Base-by-base conservation (phyloP, 2,329 filamentous ascomycete species). In the Penicillium sp. region DNA sequence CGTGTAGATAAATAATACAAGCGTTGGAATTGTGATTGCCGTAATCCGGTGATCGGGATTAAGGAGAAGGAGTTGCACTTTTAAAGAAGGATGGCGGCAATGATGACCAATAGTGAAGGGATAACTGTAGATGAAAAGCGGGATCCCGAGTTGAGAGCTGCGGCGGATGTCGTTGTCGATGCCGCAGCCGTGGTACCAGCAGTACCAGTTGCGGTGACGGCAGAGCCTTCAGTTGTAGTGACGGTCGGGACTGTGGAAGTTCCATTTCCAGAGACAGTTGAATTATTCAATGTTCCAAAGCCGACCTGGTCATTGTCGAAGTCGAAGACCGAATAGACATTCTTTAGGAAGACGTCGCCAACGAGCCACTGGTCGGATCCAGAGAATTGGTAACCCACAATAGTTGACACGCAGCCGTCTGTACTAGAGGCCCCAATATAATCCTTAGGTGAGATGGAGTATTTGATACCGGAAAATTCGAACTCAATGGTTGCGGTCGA, bases 241-340 rank as follows among this genome's bases (percentile, higher is more conserved):
- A 47, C 54, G 42, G 29, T 43, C 2, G 60, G 54, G 22, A 57
- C 24, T 14, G 55, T 58, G n/a, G 49, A 63, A 21, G 59, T 64
- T 14, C 62, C 58, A 52, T 65, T 58, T 19, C 60, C 57, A 39
- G 56, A 49, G 16, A 56, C 58, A 7, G 60, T 52, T 29, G 61
- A 50, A 5, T 50, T 53, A 13, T 57, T 49, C 27, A 62, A 65
- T 27, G 58, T 49, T 10, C 70, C 72, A 58, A 76, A 71, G 14
- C 77, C 78, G 39, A 80, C 69, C 43, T 71, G 68, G 35, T 65
- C 66, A 37, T 77, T 68, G 49, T 93, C 91, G 52, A 84, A 85
- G 71, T 96, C 92, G 71, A 96, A 96, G 24, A 95, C 87, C 1
- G 86, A 81, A 70, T 96, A 96, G 16, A 96, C 91, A 65, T 96